A percentile compares a stretch with the other conserved stretches of the same genome.
Conservation (phyloP, 2,329 filamentous ascomycete species). For the Penicillium polonicum region DNA sequence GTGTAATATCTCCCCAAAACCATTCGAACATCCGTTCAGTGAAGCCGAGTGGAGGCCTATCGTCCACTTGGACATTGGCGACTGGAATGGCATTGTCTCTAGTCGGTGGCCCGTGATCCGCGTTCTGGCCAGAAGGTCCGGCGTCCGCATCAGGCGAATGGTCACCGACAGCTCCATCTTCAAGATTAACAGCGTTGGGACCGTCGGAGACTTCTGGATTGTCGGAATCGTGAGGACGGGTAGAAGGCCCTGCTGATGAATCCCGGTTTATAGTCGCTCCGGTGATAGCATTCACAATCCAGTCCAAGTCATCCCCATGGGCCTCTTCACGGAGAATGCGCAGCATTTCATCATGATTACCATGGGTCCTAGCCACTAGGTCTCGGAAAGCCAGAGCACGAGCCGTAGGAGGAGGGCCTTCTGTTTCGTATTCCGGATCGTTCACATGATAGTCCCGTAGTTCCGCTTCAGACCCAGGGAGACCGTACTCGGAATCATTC, state of each 20-base stretch:
- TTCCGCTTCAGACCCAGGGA: constrained; percentile 8
- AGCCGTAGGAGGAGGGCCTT: constrained; percentile 16
- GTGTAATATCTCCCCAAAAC: constrained; percentile 47
- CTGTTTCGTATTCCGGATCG: not conserved
- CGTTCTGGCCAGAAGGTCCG: not conserved
- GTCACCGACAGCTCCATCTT: not conserved
- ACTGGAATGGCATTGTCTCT: constrained; percentile 1
- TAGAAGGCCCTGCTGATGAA: constrained; percentile 2
- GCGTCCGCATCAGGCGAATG: not conserved
- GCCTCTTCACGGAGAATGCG: constrained; percentile 62
- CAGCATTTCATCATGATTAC: constrained; percentile 59
- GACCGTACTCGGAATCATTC: constrained; percentile 21
- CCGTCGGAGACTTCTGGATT: not conserved
- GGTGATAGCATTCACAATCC: constrained; percentile 58
- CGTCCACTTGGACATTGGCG: constrained; percentile 9
- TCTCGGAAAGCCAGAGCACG: constrained; percentile 52
- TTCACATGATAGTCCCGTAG: not conserved
- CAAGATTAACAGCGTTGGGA: not conserved
- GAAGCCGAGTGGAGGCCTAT: constrained; percentile 21
- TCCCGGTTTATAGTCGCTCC: constrained; percentile 18
- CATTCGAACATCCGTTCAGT: constrained; percentile 38
- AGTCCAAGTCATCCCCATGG: constrained; percentile 57
- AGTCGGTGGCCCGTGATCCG: not conserved
- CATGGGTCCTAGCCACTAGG: constrained; percentile 59
- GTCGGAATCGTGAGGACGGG: not conserved